Evolutionary conservation across 805 yeast genomes (phyloP), one percentile per base, ranked within the genome.

Genomic region (Suhomyces sp.): DNA sequence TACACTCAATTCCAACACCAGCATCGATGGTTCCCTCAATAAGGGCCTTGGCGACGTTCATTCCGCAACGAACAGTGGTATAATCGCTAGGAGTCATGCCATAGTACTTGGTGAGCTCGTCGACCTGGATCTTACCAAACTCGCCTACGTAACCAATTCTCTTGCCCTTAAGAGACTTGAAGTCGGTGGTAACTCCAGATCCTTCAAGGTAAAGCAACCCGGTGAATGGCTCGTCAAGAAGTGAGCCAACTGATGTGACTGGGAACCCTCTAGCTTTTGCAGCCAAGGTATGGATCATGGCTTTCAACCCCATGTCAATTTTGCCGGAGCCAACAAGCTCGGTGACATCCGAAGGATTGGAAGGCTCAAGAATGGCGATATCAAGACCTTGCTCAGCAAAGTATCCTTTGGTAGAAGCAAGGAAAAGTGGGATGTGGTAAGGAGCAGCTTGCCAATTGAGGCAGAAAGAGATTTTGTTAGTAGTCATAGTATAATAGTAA

Each of bases 211-310:
- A 80, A 53, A 80, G 67, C 39, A 80, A 73, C 33, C 84, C 84
- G 17, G 84, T 80, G 64, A 80, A 80, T 7, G 84, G 85, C 58
- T 80, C 84, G 57, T 80, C 84, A 53, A 80, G 68, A 46, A 80
- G 65, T 4, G 83, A 79, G 2, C 80, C 84, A 47, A 80, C 75
- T 13, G 84, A 78, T 19, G 83, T 81, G 20, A 80, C 83, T 25
- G 82, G 82, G 60, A 69, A 80, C 8, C 83, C 83, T 54, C 84
- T 73, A 10, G 84, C 84, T 61, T 79, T 80, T 21, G 83, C 84
- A 49, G 84, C 84, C 53, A 80, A 66, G 4, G 84, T 80, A 59
- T 80, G 84, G 57, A 80, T 79, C 84, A 80, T 80, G 43, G 84
- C 84, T 61, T 80, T 80, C 55, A 80, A 68, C 12, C 84, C 84